Evolutionary conservation across 805 yeast species (phyloP), one percentile per base, ranked within the genome.

Genomic region (Geotrichum ghanense): DNA sequence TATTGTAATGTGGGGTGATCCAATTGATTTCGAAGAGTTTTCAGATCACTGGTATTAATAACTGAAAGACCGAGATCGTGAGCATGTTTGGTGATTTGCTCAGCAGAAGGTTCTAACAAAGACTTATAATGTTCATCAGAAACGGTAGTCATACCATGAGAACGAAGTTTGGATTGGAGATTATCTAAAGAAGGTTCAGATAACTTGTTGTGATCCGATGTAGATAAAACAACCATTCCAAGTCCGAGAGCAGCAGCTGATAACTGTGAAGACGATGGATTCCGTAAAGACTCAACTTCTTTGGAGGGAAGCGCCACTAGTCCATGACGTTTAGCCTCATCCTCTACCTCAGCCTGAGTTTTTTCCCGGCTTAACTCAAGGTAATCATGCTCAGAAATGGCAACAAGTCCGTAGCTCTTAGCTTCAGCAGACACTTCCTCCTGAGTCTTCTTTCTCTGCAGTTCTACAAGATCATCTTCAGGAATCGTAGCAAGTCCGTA

Each of bases 161-260:
- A n/a, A n/a, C n/a, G n/a, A n/a, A n/a, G n/a, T n/a, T n/a, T n/a
- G n/a, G n/a, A n/a, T n/a, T n/a, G n/a, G n/a, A n/a, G n/a, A n/a
- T n/a, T n/a, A n/a, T n/a, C n/a, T 22, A 6, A 48, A 3, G 66
- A 58, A 3, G 45, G 45, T 35, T 64, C 53, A 42, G 58, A 17
- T 34, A 57, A 51, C 3, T 49, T 48, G 7, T 46, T 37, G 26
- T 60, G 56, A 65, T 2, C 48, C 56, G 1, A 74, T 4, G 40
- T 39, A 7, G 64, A 52, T 4, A 54, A 20, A 12, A 50, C 47
- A 19, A 48, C 48, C 12, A 51, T 34, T 3, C 57, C 54, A 4
- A 27, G 40, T 9, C 45, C 31, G 22, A 19, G 22, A 9, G 64
- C 66, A 6, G 57, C 58, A 5, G 57, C 56, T 45, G 7, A 57